These are phyloP conservation scores for Saccharomycopsis javanensis DNA, from an alignment of 805 yeast genomes.

Conservation along the genomic window DNA sequence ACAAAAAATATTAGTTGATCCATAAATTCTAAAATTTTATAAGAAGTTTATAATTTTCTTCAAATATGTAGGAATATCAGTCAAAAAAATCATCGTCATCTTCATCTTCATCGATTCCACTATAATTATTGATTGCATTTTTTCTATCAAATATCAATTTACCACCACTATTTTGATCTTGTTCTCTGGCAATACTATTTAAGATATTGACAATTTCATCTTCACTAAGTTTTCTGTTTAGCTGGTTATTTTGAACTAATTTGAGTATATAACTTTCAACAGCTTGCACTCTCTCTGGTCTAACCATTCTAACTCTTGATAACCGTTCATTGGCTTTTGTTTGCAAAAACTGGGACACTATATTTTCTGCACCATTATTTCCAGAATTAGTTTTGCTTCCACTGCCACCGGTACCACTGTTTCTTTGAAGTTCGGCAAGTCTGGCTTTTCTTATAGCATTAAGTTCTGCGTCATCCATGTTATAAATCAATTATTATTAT, in stretches of 20 bases:
- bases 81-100: constrained; percentile 31
- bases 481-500: background rate
- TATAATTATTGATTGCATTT: constrained; percentile 24
- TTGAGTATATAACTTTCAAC: constrained; percentile 74
- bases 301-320: constrained; percentile 76
- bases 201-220: constrained; percentile 73
- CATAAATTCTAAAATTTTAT: background rate
- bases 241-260: constrained; percentile 67
- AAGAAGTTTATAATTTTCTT: background rate
- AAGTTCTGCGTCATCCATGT: constrained; percentile 80
- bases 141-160: constrained; percentile 57
- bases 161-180: constrained; percentile 49
- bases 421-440: constrained; percentile 67
- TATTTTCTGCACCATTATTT: background rate
- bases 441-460: constrained; percentile 92
- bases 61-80: background rate
- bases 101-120: constrained; percentile 29
- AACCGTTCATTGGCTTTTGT: constrained; percentile 82
- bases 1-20: background rate
- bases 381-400: background rate
- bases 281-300: constrained; percentile 82
- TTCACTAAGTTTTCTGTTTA: constrained; percentile 67
- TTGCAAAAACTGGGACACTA: constrained; percentile 53
- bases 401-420: constrained; percentile 28
- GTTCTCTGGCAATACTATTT: constrained; percentile 72